These are phyloP conservation scores for Globisporangium spinosum DNA, from an alignment of 352 stramenopile genomes.

Conservation along the genomic window DNA sequence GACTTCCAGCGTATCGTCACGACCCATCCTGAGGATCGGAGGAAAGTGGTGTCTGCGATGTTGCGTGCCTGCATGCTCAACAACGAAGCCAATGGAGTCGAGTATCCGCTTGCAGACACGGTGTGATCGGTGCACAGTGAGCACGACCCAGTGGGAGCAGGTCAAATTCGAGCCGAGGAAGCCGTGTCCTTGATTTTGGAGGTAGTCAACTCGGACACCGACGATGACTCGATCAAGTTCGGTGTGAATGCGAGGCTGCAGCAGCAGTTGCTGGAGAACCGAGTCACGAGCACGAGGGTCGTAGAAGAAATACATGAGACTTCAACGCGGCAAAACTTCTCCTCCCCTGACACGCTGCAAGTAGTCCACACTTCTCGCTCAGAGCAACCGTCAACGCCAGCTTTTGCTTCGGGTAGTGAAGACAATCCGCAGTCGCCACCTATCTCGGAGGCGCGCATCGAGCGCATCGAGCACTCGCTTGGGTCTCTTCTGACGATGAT, in stretches of 20 bases:
- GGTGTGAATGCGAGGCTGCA: background rate
- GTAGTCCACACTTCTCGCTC: background rate
- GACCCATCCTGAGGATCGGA: conserved; percentile 23
- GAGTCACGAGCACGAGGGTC: background rate
- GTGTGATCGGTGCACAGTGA: conserved; percentile 11
- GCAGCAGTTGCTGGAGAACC: background rate
- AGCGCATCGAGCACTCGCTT: background rate
- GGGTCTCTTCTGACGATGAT: background rate
- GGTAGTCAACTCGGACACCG: background rate
- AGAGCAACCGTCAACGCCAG: background rate
- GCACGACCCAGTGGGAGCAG: background rate
- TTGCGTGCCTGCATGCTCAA: conserved; percentile 19
- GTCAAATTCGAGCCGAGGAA: no score
- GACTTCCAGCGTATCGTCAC: conserved; percentile 29
- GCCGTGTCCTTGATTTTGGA: background rate
- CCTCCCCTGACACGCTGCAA: background rate
- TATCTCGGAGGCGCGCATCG: background rate
- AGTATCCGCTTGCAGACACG: conserved; percentile 14
- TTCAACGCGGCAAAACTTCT: background rate
- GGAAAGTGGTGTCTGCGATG: conserved; percentile 18
- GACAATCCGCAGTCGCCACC: background rate
- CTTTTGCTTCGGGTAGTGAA: background rate
- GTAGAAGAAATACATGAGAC: no score
- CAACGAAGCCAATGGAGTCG: conserved; percentile 16
- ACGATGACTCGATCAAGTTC: background rate